phyloP scores from a whole-genome alignment of 176 grass and related monocot genomes.

The Urochloa ruziziensis region DNA sequence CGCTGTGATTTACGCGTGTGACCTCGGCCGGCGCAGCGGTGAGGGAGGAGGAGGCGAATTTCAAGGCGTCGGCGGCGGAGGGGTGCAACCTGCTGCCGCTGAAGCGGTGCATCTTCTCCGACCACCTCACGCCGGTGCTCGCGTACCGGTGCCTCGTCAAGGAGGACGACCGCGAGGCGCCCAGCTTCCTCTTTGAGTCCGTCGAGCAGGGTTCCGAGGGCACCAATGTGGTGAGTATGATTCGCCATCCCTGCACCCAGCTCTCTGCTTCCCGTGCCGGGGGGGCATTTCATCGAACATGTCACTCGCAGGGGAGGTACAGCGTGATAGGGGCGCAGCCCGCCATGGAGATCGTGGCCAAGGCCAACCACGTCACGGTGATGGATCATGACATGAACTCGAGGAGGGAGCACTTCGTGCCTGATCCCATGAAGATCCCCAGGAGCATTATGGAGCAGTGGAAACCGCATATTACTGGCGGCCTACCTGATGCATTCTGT shows the following conservation, averaged over 20 bases:
- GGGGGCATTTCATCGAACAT: not conserved
- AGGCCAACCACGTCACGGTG: constrained; percentile 54
- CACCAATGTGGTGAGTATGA: constrained; percentile 64
- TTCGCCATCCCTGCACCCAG: not conserved
- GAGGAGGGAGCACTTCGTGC: constrained; percentile 46
- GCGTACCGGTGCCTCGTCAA: constrained; percentile 91
- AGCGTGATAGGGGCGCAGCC: constrained; percentile 85
- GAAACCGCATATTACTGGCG: constrained; percentile 53
- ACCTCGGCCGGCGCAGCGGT: constrained; percentile 32
- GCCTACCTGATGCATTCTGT: constrained; percentile 81
- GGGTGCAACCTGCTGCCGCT: constrained; percentile 69
- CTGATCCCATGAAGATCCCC: constrained; percentile 76
- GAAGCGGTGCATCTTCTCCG: constrained; percentile 73
- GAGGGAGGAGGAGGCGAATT: constrained; percentile 55
- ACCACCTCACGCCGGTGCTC: constrained; percentile 81
- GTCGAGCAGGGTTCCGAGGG: constrained; percentile 84
- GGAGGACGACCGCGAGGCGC: constrained; percentile 85
- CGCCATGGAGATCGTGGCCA: constrained; percentile 85
- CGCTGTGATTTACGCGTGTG: not conserved
- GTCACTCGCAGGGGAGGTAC: constrained; percentile 66
- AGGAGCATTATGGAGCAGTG: constrained; percentile 69
- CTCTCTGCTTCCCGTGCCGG: not conserved
- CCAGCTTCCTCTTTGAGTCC: constrained; percentile 94
- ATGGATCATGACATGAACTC: constrained; percentile 73
- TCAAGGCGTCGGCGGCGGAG: constrained; percentile 45